phyloP scores from a whole-genome alignment of 352 stramenopile genomes.

The Globisporangium yorkense region DNA sequence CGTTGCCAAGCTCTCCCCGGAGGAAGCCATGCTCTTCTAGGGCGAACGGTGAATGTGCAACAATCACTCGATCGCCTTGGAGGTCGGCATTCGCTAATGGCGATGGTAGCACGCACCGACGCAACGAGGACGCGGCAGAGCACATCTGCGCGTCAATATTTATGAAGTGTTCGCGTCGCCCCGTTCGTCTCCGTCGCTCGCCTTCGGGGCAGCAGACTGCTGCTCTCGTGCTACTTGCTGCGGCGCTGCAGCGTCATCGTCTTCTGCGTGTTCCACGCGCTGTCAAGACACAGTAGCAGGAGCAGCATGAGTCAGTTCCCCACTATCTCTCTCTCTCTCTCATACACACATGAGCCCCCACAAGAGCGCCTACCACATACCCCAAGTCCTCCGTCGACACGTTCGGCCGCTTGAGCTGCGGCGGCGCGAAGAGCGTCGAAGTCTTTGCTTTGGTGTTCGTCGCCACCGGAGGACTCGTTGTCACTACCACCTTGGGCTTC shows the following conservation, averaged over 20 bases:
- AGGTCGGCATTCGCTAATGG: no score
- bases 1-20: constrained; percentile 24
- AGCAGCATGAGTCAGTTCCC: neutral
- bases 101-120: neutral
- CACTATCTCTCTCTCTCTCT: no score
- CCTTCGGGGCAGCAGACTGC: neutral
- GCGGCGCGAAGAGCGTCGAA: constrained; percentile 33
- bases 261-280: constrained; percentile 64
- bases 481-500: constrained; percentile 9
- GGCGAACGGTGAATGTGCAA: no score
- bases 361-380: constrained; percentile 18
- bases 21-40: constrained; percentile 1
- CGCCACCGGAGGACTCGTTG: neutral
- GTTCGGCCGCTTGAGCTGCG: constrained; percentile 62
- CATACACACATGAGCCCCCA: neutral
- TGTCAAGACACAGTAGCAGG: constrained; percentile 5
- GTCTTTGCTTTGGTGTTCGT: constrained; percentile 8
- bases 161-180: neutral
- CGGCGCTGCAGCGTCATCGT: constrained; percentile 43
- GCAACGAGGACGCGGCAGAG: no score
- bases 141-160: neutral
- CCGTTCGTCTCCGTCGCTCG: neutral
- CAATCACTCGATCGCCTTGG: no score
- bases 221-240: constrained; percentile 17
- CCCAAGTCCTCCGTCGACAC: constrained; percentile 63